Conservation (phyloP, 306 rosid genomes). For the Castanospermum australe region DNA sequence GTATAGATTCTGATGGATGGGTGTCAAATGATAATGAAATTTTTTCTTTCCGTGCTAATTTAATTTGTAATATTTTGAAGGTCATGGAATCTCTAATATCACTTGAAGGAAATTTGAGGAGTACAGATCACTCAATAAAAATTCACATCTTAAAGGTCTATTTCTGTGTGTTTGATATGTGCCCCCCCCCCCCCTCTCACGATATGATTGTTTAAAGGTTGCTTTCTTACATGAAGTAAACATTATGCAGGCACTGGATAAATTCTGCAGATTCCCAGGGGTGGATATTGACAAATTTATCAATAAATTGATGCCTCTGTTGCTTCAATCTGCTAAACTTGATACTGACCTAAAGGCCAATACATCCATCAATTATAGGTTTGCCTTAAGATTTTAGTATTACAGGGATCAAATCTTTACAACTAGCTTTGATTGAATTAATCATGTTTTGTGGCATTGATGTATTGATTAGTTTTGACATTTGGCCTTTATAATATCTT, state of each 20-base stretch:
- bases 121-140: background rate
- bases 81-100: background rate
- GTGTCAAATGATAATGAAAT: background rate
- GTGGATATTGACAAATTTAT: background rate
- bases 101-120: background rate
- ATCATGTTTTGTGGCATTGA: too few relatives aligned
- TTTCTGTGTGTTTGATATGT: background rate
- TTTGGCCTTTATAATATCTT: too few relatives aligned
- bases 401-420: background rate
- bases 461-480: too few relatives aligned
- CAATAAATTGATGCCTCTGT: background rate
- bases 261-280: slow-evolving; percentile 11
- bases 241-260: slow-evolving; percentile 29
- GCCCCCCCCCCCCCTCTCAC: background rate
- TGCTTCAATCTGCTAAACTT: slow-evolving; percentile 9
- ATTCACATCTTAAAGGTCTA: slow-evolving; percentile 21
- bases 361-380: background rate
- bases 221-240: background rate
- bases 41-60: background rate
- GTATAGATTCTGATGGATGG: background rate
- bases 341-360: background rate
- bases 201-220: background rate
- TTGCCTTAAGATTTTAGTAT: background rate
- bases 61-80: slow-evolving; percentile 15
- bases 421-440: background rate